Base-by-base conservation (phyloP, 1,284 basidiomycete species). In the Ganoderma boninense region DNA sequence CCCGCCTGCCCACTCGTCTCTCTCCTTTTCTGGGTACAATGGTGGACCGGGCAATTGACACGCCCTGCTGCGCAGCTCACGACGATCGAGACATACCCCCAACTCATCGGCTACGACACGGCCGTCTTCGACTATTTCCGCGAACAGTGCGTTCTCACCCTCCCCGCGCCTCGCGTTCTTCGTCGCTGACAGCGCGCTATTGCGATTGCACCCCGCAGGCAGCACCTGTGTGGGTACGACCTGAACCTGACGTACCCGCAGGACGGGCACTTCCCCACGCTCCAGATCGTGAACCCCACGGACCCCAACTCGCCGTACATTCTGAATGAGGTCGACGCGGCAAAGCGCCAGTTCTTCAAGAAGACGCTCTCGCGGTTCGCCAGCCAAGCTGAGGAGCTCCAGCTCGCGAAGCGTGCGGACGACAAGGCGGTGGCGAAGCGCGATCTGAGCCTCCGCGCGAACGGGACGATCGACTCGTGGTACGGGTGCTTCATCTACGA, bases 241-340 rank as follows among this genome's bases (percentile, higher is more conserved):
- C 78, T 94, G 43, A 91, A 90, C 77, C 81, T 94, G 13, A 89
- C 90, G 23, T 94, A 94, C 73, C 92, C 92, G 0, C 89, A 93
- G 77, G 82, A 83, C 43, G 85, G 84, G 49, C 79, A 82, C 64
- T 86, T 93, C 67, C 88, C 90, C 0, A 82, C 86, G 32, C 73
- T 77, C 44, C 71, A 72, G 54, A 62, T 68, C 56, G 59, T 70
- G 29, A 66, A 63, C n/a, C 69, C 69, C 16, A 42, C 69, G 35
- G 62, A 69, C 32, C 62, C 65, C 8, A 26, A n/a, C 40, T 62
- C 60, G 40, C 60, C 60, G 23, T 40, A 43, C n/a, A 62, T 62
- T 40, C 20, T 40, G 13, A 42, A 43, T n/a, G 29, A 62, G 23
- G 54, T 59, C 2, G 56, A 56, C 32, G 60, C 56, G 23, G 54